Base-by-base conservation (phyloP, 306 rosid species). In the Prunus persica region DNA sequence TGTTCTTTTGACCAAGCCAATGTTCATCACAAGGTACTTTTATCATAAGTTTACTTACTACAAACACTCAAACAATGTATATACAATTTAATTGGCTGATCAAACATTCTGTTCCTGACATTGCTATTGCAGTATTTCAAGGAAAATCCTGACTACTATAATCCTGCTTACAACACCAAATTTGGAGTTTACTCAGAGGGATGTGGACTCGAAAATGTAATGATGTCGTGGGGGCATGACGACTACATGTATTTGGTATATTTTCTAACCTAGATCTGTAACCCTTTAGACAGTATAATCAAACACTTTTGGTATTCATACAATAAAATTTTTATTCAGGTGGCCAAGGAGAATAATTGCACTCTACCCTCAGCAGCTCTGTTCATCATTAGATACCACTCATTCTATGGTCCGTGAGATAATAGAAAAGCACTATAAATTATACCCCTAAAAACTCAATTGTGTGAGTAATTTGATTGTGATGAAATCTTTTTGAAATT, bases 161-260 rank as follows among this genome's bases (percentile, higher is more conserved):
- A 84, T 71, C 78, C 91, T 70, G 70, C 84, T 32, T 87, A 84
- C 84, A 88, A 87, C 77, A 87, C 96, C 51, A 87, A 76, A 76
- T 81, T 68, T 81, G 97, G 97, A 24, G 86, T 84, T 70, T 92
- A 92, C 85, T 78, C 88, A 1, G 86, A 87, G 75, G 85, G 83
- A 64, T 87, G 96, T 77, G 96, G 97, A 65, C 96, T 92, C 22
- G 63, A 86, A 85, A 92, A 87, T 34, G 93, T 91, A 13, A 34
- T 91, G 88, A 91, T 91, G 96, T 93, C 98, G 18, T 93, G 95
- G 96, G 98, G 98, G 58, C 97, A 93, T 20, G 98, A 89, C 75
- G 98, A 93, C 71, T 93, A 93, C 77, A 91, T 93, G 98, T 91
- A 91, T 65, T 76, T 93, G 79, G 98, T 90, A 89, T 62, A 72